A percentile compares a stretch with the other conserved stretches of the same genome.
These are phyloP conservation scores for Serpula lacrymans DNA, from an alignment of 768 basidiomycete genomes.

Conservation along the genomic window DNA sequence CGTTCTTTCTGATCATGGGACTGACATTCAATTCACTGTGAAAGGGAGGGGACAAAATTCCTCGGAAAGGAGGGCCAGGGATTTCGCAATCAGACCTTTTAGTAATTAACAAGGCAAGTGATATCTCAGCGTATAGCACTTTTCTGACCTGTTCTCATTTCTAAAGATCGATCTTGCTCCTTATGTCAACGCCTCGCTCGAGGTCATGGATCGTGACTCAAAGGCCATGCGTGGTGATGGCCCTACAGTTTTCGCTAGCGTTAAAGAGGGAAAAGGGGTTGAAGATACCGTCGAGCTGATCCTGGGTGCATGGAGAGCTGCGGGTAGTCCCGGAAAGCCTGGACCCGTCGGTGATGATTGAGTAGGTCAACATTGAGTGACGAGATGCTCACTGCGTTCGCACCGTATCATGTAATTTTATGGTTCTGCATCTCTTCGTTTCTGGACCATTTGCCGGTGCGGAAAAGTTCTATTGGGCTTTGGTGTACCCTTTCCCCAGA, in stretches of 20 bases:
- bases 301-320: constrained; percentile 83
- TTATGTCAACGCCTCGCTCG: constrained; percentile 87
- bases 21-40: constrained; percentile 1
- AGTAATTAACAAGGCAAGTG: constrained; percentile 86
- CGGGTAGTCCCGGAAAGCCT: constrained; percentile 67
- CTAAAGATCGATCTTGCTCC: constrained; percentile 87
- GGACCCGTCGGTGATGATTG: constrained; percentile 31
- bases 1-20: constrained; percentile 6
- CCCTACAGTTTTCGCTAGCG: constrained; percentile 87
- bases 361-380: no score
- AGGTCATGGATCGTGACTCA: constrained; percentile 92
- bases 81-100: constrained; percentile 95
- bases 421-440: no score
- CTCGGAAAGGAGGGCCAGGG: constrained; percentile 95
- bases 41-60: constrained; percentile 97
- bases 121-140: background rate
- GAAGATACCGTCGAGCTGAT: constrained; percentile 80
- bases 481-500: no score
- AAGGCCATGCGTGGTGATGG: constrained; percentile 93
- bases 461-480: no score
- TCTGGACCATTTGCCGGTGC: no score
- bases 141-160: constrained; percentile 1
- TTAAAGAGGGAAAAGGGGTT: constrained; percentile 75
- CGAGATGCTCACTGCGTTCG: no score
- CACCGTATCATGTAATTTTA: no score